Evolutionary conservation across 306 rosid genomes (phyloP), one percentile per base, ranked within the genome.

Genomic region (Vigna nakashimae): DNA sequence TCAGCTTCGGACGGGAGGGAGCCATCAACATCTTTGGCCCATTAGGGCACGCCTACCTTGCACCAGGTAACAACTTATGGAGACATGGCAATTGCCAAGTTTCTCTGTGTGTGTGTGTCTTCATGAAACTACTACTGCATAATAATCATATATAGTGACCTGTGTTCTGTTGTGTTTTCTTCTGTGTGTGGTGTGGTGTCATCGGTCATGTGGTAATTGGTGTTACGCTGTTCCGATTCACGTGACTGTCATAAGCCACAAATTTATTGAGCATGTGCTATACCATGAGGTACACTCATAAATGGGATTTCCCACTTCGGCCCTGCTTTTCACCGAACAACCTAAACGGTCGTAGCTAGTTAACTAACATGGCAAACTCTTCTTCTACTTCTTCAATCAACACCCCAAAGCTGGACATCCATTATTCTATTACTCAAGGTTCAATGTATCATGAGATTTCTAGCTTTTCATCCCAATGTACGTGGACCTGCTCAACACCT

Each of bases 11-110:
- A 67, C 79, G 64, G 45, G 46, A 71, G 60, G 65, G 83, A 62
- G 75, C 70, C 24, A 80, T 77, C 78, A 68, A 71, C 84, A 74
- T 76, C 82, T 48, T 69, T 88, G 86, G 85, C 80, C 88, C 81
- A 85, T 73, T 43, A 46, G 18, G 75, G 51, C 90, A 87, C 82
- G 88, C 88, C 85, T 86, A 69, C 74, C 67, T 36, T 64, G 32
- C 71, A 67, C 9, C 40, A 68, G 59, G 67, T 74, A 70, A 67
- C 73, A 40, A 77, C 74, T 71, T 83, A 73, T 82, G 58, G 80
- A 75, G 82, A 82, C 86, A 81, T 64, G 16, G 79, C 84, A 20
- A 85, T 80, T 77, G 42, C 60, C 86, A 59, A 85, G 53, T 42
- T 42, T 7, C 12, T 78, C 84, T 70, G 22, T 49, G 56, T 71